Evolutionary conservation across 345 rosid genomes (phyloP).

Genomic region (thale cress (Arabidopsis thaliana)): DNA sequence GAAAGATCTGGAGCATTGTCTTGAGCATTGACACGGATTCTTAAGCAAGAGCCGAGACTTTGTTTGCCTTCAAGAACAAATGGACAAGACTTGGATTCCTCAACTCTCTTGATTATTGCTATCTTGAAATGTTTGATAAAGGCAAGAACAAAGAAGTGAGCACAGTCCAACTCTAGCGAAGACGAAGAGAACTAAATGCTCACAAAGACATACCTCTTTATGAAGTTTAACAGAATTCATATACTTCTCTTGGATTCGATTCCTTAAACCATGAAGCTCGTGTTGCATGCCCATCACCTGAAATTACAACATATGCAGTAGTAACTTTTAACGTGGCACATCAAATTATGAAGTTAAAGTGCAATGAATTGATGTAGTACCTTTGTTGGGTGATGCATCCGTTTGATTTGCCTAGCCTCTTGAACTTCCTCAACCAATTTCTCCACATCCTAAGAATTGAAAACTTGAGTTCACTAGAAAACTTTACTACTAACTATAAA

Average conservation of each 20-base stretch:
- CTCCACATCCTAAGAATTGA: slow-evolving; percentile 64
- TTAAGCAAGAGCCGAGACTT: slow-evolving; percentile 76
- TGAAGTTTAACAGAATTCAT: slow-evolving; percentile 76
- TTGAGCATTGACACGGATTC: slow-evolving; percentile 48
- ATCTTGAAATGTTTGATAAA: slow-evolving; percentile 55
- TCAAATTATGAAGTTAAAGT: slow-evolving; percentile 1
- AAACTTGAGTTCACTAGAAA: slow-evolving; percentile 25
- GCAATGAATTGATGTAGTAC: slow-evolving; percentile 45
- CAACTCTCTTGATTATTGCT: slow-evolving; percentile 72
- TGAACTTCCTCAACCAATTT: slow-evolving; percentile 84
- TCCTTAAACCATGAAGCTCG: slow-evolving; percentile 81
- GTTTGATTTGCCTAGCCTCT: slow-evolving; percentile 83
- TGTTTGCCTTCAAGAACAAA: slow-evolving; percentile 75
- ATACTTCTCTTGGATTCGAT: slow-evolving; percentile 83
- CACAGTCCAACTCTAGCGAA: background rate
- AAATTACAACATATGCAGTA: slow-evolving; percentile 5
- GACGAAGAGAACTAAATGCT: background rate
- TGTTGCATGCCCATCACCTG: slow-evolving; percentile 95
- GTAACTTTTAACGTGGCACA: background rate
- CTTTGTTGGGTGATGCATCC: slow-evolving; percentile 94
- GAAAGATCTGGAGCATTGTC: slow-evolving; percentile 62
- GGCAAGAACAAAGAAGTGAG: slow-evolving; percentile 39
- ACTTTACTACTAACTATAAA: background rate
- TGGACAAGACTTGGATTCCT: slow-evolving; percentile 65
- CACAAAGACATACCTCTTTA: slow-evolving; percentile 61